Evolutionary conservation across 179 eudicot genomes (phyloP).

Genomic region (Spergularia azorica): DNA sequence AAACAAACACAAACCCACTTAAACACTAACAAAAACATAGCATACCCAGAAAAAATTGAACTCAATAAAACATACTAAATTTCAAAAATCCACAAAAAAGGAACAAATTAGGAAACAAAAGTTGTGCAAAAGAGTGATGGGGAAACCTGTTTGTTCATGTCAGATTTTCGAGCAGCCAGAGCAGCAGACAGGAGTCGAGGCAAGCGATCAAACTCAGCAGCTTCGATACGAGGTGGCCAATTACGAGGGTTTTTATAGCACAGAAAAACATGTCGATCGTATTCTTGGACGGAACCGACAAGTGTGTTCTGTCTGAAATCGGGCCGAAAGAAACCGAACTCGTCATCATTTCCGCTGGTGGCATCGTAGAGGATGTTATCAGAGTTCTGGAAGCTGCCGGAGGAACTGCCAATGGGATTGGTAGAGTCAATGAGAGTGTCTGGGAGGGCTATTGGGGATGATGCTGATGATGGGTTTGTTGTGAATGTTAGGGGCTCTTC

Average conservation of each 20-base stretch:
- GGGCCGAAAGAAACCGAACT: constrained; percentile 60
- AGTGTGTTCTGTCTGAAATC: constrained; percentile 60
- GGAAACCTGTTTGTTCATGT: constrained; percentile 35
- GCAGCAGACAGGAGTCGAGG: constrained; percentile 92
- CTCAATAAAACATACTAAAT: not conserved
- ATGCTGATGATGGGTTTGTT: constrained; percentile 36
- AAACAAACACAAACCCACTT: not conserved
- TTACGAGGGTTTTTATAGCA: constrained; percentile 88
- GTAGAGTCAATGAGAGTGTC: constrained; percentile 42
- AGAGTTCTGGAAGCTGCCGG: constrained; percentile 66
- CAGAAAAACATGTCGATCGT: constrained; percentile 82
- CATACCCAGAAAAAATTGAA: too few species aligned
- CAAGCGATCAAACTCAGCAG: constrained; percentile 96
- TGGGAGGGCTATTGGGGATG: constrained; percentile 48
- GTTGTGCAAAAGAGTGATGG: not conserved
- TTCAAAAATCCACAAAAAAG: not conserved
- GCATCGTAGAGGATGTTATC: constrained; percentile 34
- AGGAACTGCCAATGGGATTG: constrained; percentile 54
- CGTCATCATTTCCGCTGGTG: constrained; percentile 35
- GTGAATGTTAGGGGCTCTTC: constrained; percentile 14
- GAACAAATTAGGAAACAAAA: not conserved
- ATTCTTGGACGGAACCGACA: constrained; percentile 66
- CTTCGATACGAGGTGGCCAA: constrained; percentile 96
- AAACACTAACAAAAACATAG: too few species aligned
- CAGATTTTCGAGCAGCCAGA: constrained; percentile 59